phyloP scores from a whole-genome alignment of 2,329 filamentous ascomycete genomes.

The Bipolaris bicolor region DNA sequence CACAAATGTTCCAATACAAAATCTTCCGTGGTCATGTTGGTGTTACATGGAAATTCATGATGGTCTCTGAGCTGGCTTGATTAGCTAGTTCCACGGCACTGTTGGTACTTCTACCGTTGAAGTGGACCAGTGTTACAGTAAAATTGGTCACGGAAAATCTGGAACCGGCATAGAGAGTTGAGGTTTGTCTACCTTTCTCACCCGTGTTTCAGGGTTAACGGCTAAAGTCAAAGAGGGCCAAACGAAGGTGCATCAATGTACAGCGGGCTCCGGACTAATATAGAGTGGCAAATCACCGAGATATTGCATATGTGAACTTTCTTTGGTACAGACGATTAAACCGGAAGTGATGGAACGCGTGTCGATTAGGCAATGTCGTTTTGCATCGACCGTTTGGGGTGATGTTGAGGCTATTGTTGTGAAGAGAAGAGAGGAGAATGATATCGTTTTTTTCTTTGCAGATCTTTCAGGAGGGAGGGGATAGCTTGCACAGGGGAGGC shows the following conservation, averaged over 20 bases:
- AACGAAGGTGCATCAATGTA: slow-evolving; percentile 5
- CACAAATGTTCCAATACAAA: background rate
- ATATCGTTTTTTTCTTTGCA: background rate
- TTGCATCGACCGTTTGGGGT: background rate
- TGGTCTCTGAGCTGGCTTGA: background rate
- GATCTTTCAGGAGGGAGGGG: background rate
- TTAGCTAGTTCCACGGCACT: slow-evolving; percentile 1
- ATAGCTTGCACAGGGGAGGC: background rate
- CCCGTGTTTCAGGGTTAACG: slow-evolving; percentile 7
- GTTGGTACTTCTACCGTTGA: background rate
- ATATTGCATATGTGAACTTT: slow-evolving; percentile 3
- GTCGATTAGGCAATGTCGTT: background rate
- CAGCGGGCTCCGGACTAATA: slow-evolving; percentile 12
- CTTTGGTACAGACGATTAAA: background rate
- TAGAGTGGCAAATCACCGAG: slow-evolving; percentile 10
- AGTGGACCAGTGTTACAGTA: slow-evolving; percentile 12
- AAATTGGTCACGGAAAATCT: slow-evolving; percentile 14
- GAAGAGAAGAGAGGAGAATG: background rate
- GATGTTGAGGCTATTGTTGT: background rate
- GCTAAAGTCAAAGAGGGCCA: slow-evolving; percentile 11
- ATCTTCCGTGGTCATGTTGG: background rate
- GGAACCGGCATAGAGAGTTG: slow-evolving; percentile 6
- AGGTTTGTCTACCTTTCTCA: slow-evolving; percentile 1
- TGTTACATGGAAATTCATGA: background rate
- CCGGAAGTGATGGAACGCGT: background rate